Base-by-base conservation (phyloP, 352 stramenopile species). In the Globisporangium echinulatum region DNA sequence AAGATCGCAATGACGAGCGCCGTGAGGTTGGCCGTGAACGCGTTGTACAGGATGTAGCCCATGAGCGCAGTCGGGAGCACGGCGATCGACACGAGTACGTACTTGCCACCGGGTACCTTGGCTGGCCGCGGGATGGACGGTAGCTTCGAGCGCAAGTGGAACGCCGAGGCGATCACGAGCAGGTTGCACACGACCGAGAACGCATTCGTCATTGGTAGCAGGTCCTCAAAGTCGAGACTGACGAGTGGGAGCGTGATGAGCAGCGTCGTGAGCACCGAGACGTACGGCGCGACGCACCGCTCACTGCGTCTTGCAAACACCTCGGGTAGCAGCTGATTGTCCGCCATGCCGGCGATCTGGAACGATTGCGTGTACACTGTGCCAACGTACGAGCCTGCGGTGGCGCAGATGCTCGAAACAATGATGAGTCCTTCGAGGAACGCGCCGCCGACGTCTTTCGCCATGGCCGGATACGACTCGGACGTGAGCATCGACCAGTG, bases 121-220 rank as follows among this genome's bases (percentile, higher is more conserved):
- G 69, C 86, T 0, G 85, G 84, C 3, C 87, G 78, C 38, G 75
- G 62, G 61, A 95, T 82, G 67, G 88, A 85, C 8, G 79, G 79
- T 51, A 85, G 58, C 49, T 71, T 79, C 5, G 83, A 59, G 4
- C 95, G 84, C 7, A 98, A 72, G 38, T 92, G 85, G 52, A 98
- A 75, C 70, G 95, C 88, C 0, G 94, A 82, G 9, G 69, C 72
- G 62, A 98, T 96, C 58, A 98, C 92, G 39, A 98, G 64, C 7
- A 98, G 49, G 48, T 98, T 70, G 13, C 85, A 69, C 17, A 85
- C 71, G 14, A 81, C 78, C 48, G 95, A 96, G 59, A 96, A 93
- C 7, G 94, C 86, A 69, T 98, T 98, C 15, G 96, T 78, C 66
- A 98, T 80, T 13, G 85, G 72, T 4, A 97, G 56, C 49, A 96